A percentile compares a stretch with the other conserved stretches of the same genome.
phyloP scores from a whole-genome alignment of 1,284 basidiomycete species.

The Moniliella sp. region DNA sequence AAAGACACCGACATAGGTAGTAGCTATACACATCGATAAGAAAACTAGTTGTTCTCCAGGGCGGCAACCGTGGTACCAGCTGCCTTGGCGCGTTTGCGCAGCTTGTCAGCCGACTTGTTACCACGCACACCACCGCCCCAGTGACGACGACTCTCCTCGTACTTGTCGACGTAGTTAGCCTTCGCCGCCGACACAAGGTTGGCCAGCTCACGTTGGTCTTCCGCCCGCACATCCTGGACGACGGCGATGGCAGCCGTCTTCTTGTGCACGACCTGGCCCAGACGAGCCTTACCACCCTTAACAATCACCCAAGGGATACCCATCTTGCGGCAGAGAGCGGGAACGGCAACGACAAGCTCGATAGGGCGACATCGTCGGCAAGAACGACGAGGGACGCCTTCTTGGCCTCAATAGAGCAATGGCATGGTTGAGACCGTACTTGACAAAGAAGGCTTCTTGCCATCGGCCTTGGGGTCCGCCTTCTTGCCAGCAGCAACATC shows the following conservation, averaged over 20 bases:
- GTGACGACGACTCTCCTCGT: constrained; percentile 66
- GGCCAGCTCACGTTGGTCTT: constrained; percentile 78
- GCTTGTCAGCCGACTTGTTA: constrained; percentile 73
- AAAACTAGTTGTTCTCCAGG: too few species aligned
- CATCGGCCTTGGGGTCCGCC: constrained; percentile 30
- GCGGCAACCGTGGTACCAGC: too few species aligned
- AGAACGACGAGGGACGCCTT: constrained; percentile 92
- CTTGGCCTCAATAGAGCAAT: constrained; percentile 79
- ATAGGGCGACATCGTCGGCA: constrained; percentile 93
- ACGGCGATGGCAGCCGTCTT: constrained; percentile 82
- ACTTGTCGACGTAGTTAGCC: constrained; percentile 86
- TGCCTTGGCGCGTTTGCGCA: constrained; percentile 83
- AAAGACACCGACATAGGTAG: too few species aligned
- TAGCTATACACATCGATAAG: too few species aligned
- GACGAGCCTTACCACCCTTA: constrained; percentile 75
- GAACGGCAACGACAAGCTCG: constrained; percentile 80
- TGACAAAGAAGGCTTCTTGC: constrained; percentile 72
- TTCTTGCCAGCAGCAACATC: constrained; percentile 48
- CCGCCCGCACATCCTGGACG: constrained; percentile 76
- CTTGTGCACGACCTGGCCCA: constrained; percentile 90
- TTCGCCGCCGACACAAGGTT: constrained; percentile 81
- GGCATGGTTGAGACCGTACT: constrained; percentile 90
- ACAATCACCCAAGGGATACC: constrained; percentile 94
- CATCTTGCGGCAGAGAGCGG: constrained; percentile 96
- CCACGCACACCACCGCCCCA: constrained; percentile 94